A percentile compares a stretch with the other conserved stretches of the same genome.
phyloP scores from a whole-genome alignment of 306 rosid genomes.

The Luffa acutangula region DNA sequence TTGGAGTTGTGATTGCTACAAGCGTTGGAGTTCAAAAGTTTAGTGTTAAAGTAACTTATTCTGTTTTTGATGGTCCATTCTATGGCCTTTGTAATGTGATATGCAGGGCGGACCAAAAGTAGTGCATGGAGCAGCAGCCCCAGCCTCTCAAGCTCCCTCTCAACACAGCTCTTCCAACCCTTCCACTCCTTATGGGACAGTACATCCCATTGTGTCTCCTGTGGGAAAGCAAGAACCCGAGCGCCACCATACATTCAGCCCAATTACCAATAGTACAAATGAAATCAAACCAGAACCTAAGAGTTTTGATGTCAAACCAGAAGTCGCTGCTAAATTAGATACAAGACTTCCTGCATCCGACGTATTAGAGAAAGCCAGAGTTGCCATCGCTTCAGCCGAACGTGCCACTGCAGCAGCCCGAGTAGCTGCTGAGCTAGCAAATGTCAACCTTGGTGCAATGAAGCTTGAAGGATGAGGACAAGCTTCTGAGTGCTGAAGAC shows the following conservation, averaged over 20 bases:
- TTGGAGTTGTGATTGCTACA: neutral
- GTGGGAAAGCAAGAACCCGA: slow-evolving; percentile 29
- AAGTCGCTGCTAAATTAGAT: slow-evolving; percentile 28
- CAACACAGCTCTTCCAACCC: slow-evolving; percentile 27
- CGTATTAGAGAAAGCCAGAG: slow-evolving; percentile 68
- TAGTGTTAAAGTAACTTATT: neutral
- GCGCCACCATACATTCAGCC: slow-evolving; percentile 23
- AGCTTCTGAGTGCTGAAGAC: slow-evolving; percentile 25
- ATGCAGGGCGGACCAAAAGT: slow-evolving; percentile 66
- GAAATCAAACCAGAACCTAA: slow-evolving; percentile 51
- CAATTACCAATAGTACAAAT: slow-evolving; percentile 10
- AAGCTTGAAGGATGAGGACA: slow-evolving; percentile 35
- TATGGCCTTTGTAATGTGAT: neutral
- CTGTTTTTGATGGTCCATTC: neutral
- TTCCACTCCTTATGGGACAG: slow-evolving; percentile 20
- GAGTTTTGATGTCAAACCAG: slow-evolving; percentile 14
- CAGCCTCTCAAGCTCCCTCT: slow-evolving; percentile 29
- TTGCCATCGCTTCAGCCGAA: slow-evolving; percentile 81
- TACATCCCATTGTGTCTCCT: slow-evolving; percentile 18
- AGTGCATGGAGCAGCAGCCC: slow-evolving; percentile 27
- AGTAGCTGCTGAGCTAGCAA: slow-evolving; percentile 61
- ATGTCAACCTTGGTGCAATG: slow-evolving; percentile 30
- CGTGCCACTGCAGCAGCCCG: slow-evolving; percentile 84
- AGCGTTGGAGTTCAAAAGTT: neutral
- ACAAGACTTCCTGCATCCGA: slow-evolving; percentile 37